Percentiles rank a stretch among this genome's conserved stretches.
Evolutionary conservation across 768 basidiomycete species (phyloP).

Genomic region (Naematelia encephala): DNA sequence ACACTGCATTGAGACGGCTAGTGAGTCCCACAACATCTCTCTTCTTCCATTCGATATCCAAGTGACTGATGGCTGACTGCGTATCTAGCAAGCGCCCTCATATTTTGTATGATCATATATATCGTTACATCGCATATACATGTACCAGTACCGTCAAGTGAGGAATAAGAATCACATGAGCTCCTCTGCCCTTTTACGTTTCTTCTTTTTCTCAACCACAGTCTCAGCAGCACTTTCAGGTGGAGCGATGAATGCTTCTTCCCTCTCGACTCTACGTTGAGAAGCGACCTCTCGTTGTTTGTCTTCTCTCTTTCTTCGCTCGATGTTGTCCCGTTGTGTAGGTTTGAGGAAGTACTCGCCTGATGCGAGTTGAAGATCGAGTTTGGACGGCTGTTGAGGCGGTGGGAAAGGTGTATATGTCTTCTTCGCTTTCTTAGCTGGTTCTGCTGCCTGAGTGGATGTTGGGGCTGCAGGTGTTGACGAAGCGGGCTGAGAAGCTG

Average conservation of each 20-base stretch:
- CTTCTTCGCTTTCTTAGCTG: constrained; percentile 69
- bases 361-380: constrained; percentile 90
- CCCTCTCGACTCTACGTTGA: constrained; percentile 72
- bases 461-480: background rate
- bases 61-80: constrained; percentile 15
- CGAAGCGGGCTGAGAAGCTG: constrained; percentile 54
- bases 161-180: background rate
- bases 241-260: constrained; percentile 84
- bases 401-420: constrained; percentile 99
- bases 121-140: constrained; percentile 10
- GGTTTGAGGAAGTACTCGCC: constrained; percentile 98
- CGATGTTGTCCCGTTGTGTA: constrained; percentile 74
- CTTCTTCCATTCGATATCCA: background rate
- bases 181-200: constrained; percentile 52
- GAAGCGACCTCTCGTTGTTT: constrained; percentile 77
- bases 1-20: constrained; percentile 65
- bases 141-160: constrained; percentile 2
- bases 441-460: constrained; percentile 39
- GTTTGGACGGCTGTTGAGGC: constrained; percentile 85
- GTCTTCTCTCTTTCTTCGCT: constrained; percentile 67
- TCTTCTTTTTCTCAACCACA: constrained; percentile 68
- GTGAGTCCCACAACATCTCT: constrained; percentile 56
- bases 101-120: constrained; percentile 36
- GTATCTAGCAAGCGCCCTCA: constrained; percentile 18
- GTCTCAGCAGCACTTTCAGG: constrained; percentile 69